Evolutionary conservation across 441 rosid genomes (phyloP), one percentile per base, ranked within the genome.

Genomic region (Syzygium syzygioides): DNA sequence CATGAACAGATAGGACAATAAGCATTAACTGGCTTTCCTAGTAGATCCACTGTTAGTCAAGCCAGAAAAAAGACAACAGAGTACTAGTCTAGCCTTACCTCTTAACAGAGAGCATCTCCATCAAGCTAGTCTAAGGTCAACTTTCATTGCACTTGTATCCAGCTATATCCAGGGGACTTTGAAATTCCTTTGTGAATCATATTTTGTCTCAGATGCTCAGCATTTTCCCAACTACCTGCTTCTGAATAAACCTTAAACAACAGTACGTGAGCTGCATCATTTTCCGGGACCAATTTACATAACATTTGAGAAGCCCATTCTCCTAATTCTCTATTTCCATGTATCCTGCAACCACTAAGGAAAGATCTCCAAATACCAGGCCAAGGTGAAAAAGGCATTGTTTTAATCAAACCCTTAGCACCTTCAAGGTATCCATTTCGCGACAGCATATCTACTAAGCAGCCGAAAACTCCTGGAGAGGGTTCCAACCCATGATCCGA

Each of bases 381-480:
- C 90, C 92, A 89, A 87, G 92, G 90, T 83, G 90, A 88, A 88
- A 71, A 89, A 2, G 93, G 94, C 93, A 93, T 91, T 30, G 71
- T 30, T 80, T 93, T 91, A 55, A 93, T 91, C 50, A 91, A 59
- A 37, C n/a, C 60, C 80, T 91, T 90, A 48, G 94, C 93, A 88
- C 87, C 88, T 84, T 89, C 89, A 86, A 92, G 90, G 86, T 26
- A 86, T 54, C 93, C 93, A 62, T 89, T 91, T 66, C 93, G 90
- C 6, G 94, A 91, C 41, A 91, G 60, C 94, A 93, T 91, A 90
- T 93, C 93, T 41, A 92, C 92, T 50, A 93, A 53, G 89, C 92
- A 91, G 60, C 94, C 92, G 66, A 90, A 93, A 80, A 87, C 68
- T 89, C 90, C 92, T 32, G 92, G 92, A 86, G 90, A 89, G 55